A percentile compares a stretch with the other conserved stretches of the same genome.
Conservation (phyloP, 2,329 filamentous ascomycete genomes). For the Pyrenophora seminiperda region DNA sequence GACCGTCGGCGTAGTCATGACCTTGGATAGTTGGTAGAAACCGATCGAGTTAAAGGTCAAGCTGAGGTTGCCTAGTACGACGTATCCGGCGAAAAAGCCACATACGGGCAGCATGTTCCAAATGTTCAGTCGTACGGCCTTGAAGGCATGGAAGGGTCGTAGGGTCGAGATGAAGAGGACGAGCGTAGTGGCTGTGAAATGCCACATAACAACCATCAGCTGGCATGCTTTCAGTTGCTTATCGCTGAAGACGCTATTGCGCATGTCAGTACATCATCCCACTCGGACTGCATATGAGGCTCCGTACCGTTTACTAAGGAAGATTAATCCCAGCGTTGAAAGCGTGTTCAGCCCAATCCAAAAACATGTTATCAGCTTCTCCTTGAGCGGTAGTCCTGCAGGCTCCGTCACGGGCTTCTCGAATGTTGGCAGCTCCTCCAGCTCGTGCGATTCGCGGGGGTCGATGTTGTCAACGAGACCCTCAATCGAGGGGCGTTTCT, state of each 20-base stretch:
- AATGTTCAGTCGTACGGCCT: slow-evolving; percentile 51
- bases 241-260: slow-evolving; percentile 52
- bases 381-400: slow-evolving; percentile 38
- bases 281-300: neutral
- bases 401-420: slow-evolving; percentile 37
- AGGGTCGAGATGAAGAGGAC: slow-evolving; percentile 52
- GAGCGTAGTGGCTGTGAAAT: slow-evolving; percentile 53
- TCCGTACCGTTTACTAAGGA: slow-evolving; percentile 53
- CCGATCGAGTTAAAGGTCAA: slow-evolving; percentile 55
- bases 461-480: slow-evolving; percentile 47
- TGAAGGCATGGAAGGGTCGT: slow-evolving; percentile 53
- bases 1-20: slow-evolving; percentile 56
- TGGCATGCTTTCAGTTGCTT: slow-evolving; percentile 52
- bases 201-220: slow-evolving; percentile 56
- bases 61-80: slow-evolving; percentile 54
- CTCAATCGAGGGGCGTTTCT: slow-evolving; percentile 47
- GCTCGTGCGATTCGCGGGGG: slow-evolving; percentile 41
- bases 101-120: slow-evolving; percentile 54
- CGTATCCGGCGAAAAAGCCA: slow-evolving; percentile 54
- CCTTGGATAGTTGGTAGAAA: slow-evolving; percentile 56
- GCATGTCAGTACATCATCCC: slow-evolving; percentile 26
- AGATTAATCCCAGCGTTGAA: slow-evolving; percentile 52
- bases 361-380: slow-evolving; percentile 46
- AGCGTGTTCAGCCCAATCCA: slow-evolving; percentile 53
- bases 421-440: slow-evolving; percentile 43